Base-by-base conservation (phyloP, 352 stramenopile genomes). In the Globisporangium perplexum region DNA sequence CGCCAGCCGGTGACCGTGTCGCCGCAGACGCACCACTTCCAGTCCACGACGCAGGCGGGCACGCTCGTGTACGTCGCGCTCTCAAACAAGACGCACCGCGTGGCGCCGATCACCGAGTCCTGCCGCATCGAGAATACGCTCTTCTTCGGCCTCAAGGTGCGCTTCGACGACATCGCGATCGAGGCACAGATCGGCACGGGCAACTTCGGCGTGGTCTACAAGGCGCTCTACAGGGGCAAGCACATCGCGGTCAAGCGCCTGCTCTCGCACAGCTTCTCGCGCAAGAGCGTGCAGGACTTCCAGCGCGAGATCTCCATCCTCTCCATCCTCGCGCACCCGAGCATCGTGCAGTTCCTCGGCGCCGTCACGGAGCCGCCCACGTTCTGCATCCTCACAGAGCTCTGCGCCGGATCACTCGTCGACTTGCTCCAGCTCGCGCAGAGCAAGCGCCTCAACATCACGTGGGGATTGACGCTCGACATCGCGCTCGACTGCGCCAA, bases 251-350 rank as follows among this genome's bases (percentile, higher is more conserved):
- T 88, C 54, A 90, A 90, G 63, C 72, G 72, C 28, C 61, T 90
- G 18, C 61, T 85, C 15, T 64, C 76, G 36, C 65, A 81, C 48
- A 66, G 80, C 31, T 74, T 77, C 55, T 80, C 71, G 28, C 63
- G 64, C 26, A 87, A 87, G 59, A 80, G 66, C 22, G 63, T 86
- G 8, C 63, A 74, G 23, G 70, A 93, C 55, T 93, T 93, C 51
- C 73, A 81, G 42, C 88, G 90, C 50, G 81, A 93, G 54, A 65
- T 93, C 35, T 78, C 81, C n/a, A 92, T 93, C 57, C 74, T 93
- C 20, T 89, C 76, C 2, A 71, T 90, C 41, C 65, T 91, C 22
- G 78, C 80, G 30, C 78, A 93, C 53, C 60, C 79, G 8, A 90
- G 83, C 55, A 91, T 93, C 44, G 80, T 93, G 11, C 78, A 88